Evolutionary conservation across 1,284 basidiomycete genomes (phyloP).

Genomic region (Ustanciosporium gigantosporum): DNA sequence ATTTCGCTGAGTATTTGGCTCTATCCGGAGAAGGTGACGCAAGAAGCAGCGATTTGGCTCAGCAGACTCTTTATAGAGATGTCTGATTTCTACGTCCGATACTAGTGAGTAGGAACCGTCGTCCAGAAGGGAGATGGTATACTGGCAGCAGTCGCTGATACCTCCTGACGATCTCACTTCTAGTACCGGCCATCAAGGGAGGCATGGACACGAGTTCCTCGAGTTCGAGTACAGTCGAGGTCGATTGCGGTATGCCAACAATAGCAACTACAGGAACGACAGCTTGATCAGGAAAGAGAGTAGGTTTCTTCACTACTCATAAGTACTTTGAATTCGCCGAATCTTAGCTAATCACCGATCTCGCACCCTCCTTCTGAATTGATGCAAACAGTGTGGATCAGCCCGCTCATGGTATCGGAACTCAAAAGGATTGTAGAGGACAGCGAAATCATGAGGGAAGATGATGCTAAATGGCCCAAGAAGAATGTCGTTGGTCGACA

Average conservation of each 20-base stretch:
- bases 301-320: too few relatives aligned
- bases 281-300: conserved; percentile 97
- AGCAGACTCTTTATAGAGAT: too few relatives aligned
- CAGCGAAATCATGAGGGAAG: conserved; percentile 96
- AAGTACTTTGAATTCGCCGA: too few relatives aligned
- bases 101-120: conserved; percentile 55
- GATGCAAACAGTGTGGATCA: conserved; percentile 92
- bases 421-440: conserved; percentile 91
- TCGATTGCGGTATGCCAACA: conserved; percentile 94
- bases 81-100: conserved; percentile 59
- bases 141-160: neutral
- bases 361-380: too few relatives aligned
- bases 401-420: conserved; percentile 86
- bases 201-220: conserved; percentile 69
- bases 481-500: conserved; percentile 98
- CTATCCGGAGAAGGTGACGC: too few relatives aligned
- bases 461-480: conserved; percentile 96
- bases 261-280: conserved; percentile 98
- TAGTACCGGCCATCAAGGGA: conserved; percentile 57
- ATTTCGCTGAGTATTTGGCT: too few relatives aligned
- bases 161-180: neutral
- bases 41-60: too few relatives aligned
- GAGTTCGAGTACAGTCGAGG: conserved; percentile 98
- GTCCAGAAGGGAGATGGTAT: too few relatives aligned
- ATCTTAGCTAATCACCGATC: too few relatives aligned